Base-by-base conservation (phyloP, 1,139 yeast genomes). In the Suhomyces anneliseae region DNA sequence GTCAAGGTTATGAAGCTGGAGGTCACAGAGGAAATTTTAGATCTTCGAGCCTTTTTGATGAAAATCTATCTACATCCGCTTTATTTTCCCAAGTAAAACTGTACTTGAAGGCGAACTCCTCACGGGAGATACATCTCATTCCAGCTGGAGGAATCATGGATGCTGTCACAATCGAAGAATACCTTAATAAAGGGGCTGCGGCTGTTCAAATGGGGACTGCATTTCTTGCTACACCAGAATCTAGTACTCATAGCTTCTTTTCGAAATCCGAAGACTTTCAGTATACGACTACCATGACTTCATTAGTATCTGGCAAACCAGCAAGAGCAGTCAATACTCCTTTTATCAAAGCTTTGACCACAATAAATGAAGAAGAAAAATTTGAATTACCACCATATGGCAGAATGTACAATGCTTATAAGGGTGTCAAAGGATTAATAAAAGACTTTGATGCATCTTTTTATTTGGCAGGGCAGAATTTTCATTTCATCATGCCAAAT, bases 1-100 rank as follows among this genome's bases (percentile, higher is more conserved):
- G 71, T 34, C 83, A 79, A 58, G 82, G 83, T 0, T 71, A 66
- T 56, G 82, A 78, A 55, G 83, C 83, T 3, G 83, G 83, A 38
- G 83, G 83, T 0, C 83, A 79, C 54, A 58, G 83, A 35, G 83
- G 83, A 1, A 71, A 69, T 52, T 78, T 71, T 48, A 51, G 67
- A 8, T 53, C 53, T 3, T 56, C 54, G 12, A 56, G 54, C 15
- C 45, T 45, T 7, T 40, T 54, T 2, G 81, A 76, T 51, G 72
- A 66, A 37, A 59, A 65, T 31, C 57, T 76, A 41, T 56, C 69
- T 6, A 73, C 79, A 0, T 54, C 50, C 39, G 65, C 67, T 0
- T 60, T 76, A 39, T 69, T 72, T 39, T 47, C 49, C 3, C 59
- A 54, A 42, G 65, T 70, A 2, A 55, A 58, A 14, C 35, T 42